Evolutionary conservation across 164 flowering plant genomes (phyloP), one percentile per base, ranked within the genome.

Genomic region (Tetracentron sinense): DNA sequence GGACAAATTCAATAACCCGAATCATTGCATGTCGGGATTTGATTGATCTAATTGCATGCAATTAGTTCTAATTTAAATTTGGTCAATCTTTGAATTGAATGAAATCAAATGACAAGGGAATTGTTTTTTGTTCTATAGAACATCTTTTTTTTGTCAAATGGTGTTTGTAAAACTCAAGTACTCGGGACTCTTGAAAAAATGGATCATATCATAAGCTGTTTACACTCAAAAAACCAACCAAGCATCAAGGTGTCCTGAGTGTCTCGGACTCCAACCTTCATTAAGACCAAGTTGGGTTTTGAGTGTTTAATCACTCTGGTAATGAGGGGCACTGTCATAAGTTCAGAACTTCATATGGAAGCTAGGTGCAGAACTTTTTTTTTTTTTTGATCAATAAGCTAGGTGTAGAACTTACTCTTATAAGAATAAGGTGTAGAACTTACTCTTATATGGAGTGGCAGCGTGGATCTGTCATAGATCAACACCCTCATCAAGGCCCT

Each of bases 401-500:
- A 35, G 26, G 6, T 27, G 53, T 47, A 50, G 58, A 31, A 64
- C 67, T 62, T 73, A 66, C 67, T n/a, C n/a, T n/a, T n/a, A n/a
- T n/a, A n/a, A n/a, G n/a, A n/a, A n/a, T n/a, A n/a, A n/a, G n/a
- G n/a, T n/a, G n/a, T n/a, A 7, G 48, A 21, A 1, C 26, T 29
- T 21, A 23, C 7, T 55, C 28, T n/a, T 42, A 22, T 28, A 31
- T 1, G 26, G 42, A 50, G 25, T 25, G 17, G 23, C 2, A 20
- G 20, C 20, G 17, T 14, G 27, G 26, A 66, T 55, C 25, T 58
- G 28, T 84, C 81, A 85, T 54, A 80, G 81, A 74, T 94, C 99
- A 61, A 94, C 84, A 58, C 99, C 99, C 71, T 85, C 96, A 66
- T 94, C 99, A 52, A 94, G 88, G 64, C 96, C 99, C 72, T 87